Percentiles rank a stretch among this genome's conserved stretches.
phyloP scores from a whole-genome alignment of 352 stramenopile species.

The Peronospora tabacina region DNA sequence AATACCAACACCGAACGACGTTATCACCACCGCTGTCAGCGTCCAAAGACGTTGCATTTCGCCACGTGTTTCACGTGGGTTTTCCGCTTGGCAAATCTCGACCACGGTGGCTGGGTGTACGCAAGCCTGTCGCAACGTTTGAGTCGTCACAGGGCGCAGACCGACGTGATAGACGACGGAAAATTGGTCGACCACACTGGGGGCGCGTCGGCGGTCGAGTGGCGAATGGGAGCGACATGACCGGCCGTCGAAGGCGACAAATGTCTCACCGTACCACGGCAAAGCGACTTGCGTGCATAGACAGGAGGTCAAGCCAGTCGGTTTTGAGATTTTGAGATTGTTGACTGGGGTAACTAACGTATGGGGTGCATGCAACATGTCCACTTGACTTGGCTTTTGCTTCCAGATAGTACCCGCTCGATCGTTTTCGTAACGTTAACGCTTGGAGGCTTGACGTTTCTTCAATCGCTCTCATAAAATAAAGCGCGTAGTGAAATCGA shows the following conservation, averaged over 20 bases:
- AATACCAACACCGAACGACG: not conserved
- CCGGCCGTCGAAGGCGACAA: slow-evolving; percentile 10
- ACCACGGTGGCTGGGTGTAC: not conserved
- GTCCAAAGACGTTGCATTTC: slow-evolving; percentile 4
- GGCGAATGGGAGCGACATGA: slow-evolving; percentile 7
- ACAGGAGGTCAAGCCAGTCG: slow-evolving; percentile 17
- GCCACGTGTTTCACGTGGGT: not conserved
- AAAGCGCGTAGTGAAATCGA: too few relatives aligned
- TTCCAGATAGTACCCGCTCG: not conserved
- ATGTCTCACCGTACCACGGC: slow-evolving; percentile 20
- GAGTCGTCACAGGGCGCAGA: not conserved
- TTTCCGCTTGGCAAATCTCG: not conserved
- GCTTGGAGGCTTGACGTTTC: slow-evolving; percentile 1
- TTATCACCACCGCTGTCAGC: slow-evolving; percentile 4
- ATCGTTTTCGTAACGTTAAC: slow-evolving; percentile 20
- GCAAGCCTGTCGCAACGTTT: not conserved
- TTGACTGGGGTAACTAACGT: slow-evolving; percentile 11
- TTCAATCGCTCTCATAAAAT: not conserved
- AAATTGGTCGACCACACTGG: slow-evolving; percentile 5
- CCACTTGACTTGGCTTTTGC: not conserved
- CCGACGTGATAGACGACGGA: not conserved
- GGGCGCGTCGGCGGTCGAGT: not conserved
- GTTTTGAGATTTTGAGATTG: too few relatives aligned
- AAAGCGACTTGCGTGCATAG: slow-evolving; percentile 13
- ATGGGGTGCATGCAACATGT: not conserved